Evolutionary conservation across 768 basidiomycete species (phyloP).

Genomic region (Pholiota molesta): DNA sequence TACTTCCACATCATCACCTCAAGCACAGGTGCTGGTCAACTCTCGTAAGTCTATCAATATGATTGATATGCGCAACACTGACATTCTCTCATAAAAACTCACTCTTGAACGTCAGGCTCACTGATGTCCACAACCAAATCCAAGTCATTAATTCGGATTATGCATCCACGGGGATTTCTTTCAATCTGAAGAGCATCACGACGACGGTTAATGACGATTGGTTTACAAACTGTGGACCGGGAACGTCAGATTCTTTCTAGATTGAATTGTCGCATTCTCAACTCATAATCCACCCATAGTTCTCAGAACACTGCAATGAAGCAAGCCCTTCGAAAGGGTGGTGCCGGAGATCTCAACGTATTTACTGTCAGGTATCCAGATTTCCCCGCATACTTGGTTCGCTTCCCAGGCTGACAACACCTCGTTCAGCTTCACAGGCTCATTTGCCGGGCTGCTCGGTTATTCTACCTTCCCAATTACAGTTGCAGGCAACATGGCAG

Average conservation of each 20-base stretch:
- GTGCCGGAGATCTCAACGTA: constrained; percentile 19
- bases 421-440: constrained; percentile 22
- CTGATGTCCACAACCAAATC: constrained; percentile 38
- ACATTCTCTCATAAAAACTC: not conserved
- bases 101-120: constrained; percentile 19
- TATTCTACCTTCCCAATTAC: constrained; percentile 39
- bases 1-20: constrained; percentile 40
- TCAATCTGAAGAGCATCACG: constrained; percentile 33
- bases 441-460: constrained; percentile 31
- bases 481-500: constrained; percentile 26
- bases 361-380: constrained; percentile 24
- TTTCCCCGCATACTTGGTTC: not conserved
- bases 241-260: constrained; percentile 10
- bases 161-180: constrained; percentile 32
- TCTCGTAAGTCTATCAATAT: constrained; percentile 28
- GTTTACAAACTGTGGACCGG: constrained; percentile 30
- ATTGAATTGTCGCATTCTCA: not conserved
- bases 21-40: constrained; percentile 34
- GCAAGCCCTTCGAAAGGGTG: constrained; percentile 16
- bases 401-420: not conserved
- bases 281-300: not conserved
- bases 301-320: constrained; percentile 21
- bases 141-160: constrained; percentile 43
- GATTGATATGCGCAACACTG: not conserved
- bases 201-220: constrained; percentile 40